Evolutionary conservation across 371 early-diverging fungal species (phyloP).

Genomic region (Basidiobolus meristosporus): DNA sequence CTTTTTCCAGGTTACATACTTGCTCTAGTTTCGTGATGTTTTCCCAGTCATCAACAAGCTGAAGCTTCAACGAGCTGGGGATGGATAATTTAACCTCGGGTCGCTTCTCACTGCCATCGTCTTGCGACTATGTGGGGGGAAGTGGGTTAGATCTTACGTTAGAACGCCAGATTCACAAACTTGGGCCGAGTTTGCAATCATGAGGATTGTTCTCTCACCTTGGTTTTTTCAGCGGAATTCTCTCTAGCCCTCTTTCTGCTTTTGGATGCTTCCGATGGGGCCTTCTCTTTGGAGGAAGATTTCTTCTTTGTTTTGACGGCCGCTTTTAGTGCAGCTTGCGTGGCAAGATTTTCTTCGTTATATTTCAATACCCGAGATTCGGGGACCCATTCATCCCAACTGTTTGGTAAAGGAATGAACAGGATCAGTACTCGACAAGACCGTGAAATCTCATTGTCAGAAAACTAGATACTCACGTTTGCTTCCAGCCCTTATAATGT

Average conservation of each 20-base stretch:
- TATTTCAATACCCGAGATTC: slow-evolving; percentile 66
- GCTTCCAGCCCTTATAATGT: slow-evolving; percentile 97
- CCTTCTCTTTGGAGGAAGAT: not conserved
- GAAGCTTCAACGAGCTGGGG: slow-evolving; percentile 68
- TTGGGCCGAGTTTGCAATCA: no score
- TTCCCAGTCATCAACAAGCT: slow-evolving; percentile 89
- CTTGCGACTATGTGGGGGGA: no score
- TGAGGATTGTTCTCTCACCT: no score
- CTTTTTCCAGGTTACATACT: no score
- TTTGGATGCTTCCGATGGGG: no score
- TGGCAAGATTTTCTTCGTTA: slow-evolving; percentile 63
- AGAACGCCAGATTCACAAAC: no score
- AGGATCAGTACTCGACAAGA: no score
- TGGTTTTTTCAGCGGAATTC: no score
- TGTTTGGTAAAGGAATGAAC: no score
- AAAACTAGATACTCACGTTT: slow-evolving; percentile 27
- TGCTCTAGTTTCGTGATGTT: slow-evolving; percentile 77
- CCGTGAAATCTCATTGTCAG: not conserved
- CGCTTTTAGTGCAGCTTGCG: slow-evolving; percentile 49
- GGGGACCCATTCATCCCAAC: slow-evolving; percentile 98
- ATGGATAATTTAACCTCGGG: slow-evolving; percentile 79
- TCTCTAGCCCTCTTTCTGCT: no score
- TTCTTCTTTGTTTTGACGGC: slow-evolving; percentile 1
- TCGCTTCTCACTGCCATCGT: slow-evolving; percentile 44
- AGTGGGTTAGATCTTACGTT: no score